Conservation (phyloP, 1,139 yeast species). For the Lizanozyma gosingica region DNA sequence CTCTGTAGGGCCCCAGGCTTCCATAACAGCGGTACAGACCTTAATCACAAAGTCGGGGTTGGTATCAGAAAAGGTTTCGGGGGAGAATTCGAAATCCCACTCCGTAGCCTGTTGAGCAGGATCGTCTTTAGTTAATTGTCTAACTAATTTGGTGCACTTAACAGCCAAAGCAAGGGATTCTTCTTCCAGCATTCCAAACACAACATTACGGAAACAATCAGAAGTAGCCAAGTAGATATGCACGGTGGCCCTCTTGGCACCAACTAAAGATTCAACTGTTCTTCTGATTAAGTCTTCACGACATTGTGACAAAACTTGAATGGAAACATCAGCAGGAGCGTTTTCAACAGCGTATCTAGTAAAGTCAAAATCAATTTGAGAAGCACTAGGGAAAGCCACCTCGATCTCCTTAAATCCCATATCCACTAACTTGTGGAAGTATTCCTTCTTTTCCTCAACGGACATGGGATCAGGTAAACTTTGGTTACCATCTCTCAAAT, state of each 20-base stretch:
- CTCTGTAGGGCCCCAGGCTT: constrained; percentile 37
- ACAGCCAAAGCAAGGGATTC: constrained; percentile 34
- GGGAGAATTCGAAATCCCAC: constrained; percentile 40
- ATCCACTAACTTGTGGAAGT: constrained; percentile 35
- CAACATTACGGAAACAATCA: constrained; percentile 38
- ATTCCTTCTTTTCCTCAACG: constrained; percentile 34
- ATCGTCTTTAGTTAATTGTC: constrained; percentile 35
- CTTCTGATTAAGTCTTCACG: constrained; percentile 37
- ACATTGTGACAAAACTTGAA: constrained; percentile 40
- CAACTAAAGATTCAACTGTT: constrained; percentile 38
- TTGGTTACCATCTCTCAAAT: constrained; percentile 43
- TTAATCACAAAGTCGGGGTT: constrained; percentile 35
- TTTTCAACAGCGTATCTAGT: constrained; percentile 40
- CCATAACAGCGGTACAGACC: constrained; percentile 39
- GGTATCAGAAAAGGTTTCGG: constrained; percentile 40
- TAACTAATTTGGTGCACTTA: constrained; percentile 32
- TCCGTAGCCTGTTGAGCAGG: constrained; percentile 27
- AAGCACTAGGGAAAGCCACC: constrained; percentile 41
- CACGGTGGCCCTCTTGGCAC: constrained; percentile 40
- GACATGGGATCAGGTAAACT: constrained; percentile 45
- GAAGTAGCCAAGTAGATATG: constrained; percentile 42
- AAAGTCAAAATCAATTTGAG: constrained; percentile 42
- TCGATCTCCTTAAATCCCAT: constrained; percentile 43
- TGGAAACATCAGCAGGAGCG: constrained; percentile 37
- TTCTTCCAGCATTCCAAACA: constrained; percentile 33